A percentile compares a stretch with the other conserved stretches of the same genome.
Evolutionary conservation across 305 asterid genomes (phyloP).

Genomic region (Fraxinus ornus): DNA sequence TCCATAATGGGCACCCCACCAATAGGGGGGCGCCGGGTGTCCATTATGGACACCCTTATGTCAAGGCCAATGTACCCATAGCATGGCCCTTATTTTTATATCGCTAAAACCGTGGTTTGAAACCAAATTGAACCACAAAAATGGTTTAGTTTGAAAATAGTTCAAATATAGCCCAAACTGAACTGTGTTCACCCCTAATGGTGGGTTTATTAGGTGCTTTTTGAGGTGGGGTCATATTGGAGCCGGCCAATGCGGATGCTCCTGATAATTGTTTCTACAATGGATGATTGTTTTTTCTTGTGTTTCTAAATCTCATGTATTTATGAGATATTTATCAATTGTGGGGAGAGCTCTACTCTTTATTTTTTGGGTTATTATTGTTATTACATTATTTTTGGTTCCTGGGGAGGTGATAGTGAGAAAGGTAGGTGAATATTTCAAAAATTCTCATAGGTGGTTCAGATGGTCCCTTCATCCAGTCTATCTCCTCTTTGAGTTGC

Average conservation of each 20-base stretch:
- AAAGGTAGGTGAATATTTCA: slow-evolving; percentile 1
- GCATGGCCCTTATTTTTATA: background rate
- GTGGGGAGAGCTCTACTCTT: background rate
- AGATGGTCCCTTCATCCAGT: background rate
- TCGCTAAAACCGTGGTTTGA: background rate
- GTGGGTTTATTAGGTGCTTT: background rate
- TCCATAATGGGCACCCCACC: too few species aligned
- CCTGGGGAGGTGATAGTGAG: background rate
- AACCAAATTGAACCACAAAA: background rate
- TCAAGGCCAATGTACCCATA: too few species aligned
- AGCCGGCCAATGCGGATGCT: background rate
- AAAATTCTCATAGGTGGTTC: background rate
- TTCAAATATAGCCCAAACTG: background rate
- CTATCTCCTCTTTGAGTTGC: background rate
- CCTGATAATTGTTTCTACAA: background rate
- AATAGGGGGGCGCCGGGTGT: too few species aligned
- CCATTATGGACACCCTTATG: too few species aligned
- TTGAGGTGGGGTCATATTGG: background rate
- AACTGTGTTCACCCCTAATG: background rate
- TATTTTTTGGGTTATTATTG: background rate
- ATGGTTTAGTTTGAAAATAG: background rate
- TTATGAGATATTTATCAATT: background rate
- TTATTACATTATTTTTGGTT: background rate
- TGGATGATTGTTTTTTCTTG: background rate
- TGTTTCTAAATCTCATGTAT: background rate